Conservation (phyloP, 768 basidiomycete genomes). For the Psilocybe cyanescens region DNA sequence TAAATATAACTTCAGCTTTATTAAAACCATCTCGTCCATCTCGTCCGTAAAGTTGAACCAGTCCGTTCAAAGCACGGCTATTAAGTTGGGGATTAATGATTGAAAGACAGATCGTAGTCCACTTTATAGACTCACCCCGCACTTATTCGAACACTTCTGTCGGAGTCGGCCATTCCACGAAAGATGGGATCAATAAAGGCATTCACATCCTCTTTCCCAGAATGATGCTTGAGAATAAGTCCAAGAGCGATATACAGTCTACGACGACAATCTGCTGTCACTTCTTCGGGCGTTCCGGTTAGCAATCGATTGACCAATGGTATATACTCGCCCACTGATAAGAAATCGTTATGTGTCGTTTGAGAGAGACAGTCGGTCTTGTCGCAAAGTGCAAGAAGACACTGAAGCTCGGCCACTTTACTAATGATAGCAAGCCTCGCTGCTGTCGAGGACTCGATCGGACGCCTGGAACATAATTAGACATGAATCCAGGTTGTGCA, state of each 20-base stretch:
- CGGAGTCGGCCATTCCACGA: slow-evolving; percentile 52
- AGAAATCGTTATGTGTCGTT: slow-evolving; percentile 23
- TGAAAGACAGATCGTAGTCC: neutral
- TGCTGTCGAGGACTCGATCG: slow-evolving; percentile 31
- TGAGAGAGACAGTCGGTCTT: slow-evolving; percentile 30
- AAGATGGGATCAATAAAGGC: slow-evolving; percentile 42
- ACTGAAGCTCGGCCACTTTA: slow-evolving; percentile 36
- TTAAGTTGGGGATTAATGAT: neutral
- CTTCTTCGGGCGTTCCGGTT: slow-evolving; percentile 49
- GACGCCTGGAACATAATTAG: slow-evolving; percentile 34
- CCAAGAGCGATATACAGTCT: slow-evolving; percentile 44
- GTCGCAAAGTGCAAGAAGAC: slow-evolving; percentile 41
- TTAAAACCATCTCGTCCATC: slow-evolving; percentile 33
- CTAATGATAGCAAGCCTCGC: slow-evolving; percentile 37
- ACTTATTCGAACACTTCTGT: slow-evolving; percentile 63
- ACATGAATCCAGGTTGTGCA: neutral
- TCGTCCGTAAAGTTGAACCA: slow-evolving; percentile 47
- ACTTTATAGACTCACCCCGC: slow-evolving; percentile 61
- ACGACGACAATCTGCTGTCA: slow-evolving; percentile 49
- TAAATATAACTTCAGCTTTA: slow-evolving; percentile 45
- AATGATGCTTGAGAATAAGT: slow-evolving; percentile 47
- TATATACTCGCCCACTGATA: slow-evolving; percentile 37
- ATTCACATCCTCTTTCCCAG: slow-evolving; percentile 31
- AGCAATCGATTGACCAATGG: slow-evolving; percentile 44
- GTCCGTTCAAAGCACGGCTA: slow-evolving; percentile 52